phyloP scores from a whole-genome alignment of 106 monocot species.

The Dactylorhiza incarnata region DNA sequence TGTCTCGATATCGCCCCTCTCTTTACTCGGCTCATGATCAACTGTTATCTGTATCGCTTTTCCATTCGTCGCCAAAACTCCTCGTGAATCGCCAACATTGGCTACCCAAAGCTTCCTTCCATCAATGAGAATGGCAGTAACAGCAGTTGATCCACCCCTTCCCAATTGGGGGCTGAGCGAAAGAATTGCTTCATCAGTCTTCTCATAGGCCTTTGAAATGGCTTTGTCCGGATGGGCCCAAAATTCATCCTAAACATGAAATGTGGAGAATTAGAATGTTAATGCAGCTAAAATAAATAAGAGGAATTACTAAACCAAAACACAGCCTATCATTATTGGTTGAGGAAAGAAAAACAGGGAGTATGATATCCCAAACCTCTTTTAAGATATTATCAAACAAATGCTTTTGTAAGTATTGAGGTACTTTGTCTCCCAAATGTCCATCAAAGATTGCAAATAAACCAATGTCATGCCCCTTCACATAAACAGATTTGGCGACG shows the following conservation, averaged over 20 bases:
- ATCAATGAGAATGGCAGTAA: slow-evolving; percentile 73
- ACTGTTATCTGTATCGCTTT: slow-evolving; percentile 46
- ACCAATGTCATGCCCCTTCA: slow-evolving; percentile 52
- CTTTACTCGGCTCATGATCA: slow-evolving; percentile 74
- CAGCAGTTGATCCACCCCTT: slow-evolving; percentile 70
- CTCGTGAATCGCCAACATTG: slow-evolving; percentile 75
- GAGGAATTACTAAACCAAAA: neutral
- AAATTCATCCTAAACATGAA: slow-evolving; percentile 48
- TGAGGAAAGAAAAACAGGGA: neutral
- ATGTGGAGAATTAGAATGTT: neutral
- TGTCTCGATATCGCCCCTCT: slow-evolving; percentile 58
- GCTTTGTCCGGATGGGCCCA: slow-evolving; percentile 42
- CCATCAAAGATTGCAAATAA: slow-evolving; percentile 87
- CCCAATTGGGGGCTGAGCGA: slow-evolving; percentile 39
- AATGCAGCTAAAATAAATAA: neutral
- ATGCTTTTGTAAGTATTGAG: slow-evolving; percentile 67
- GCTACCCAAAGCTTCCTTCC: slow-evolving; percentile 57
- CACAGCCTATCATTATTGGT: neutral
- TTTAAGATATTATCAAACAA: slow-evolving; percentile 72
- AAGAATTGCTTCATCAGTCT: slow-evolving; percentile 56
- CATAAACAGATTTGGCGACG: slow-evolving; percentile 44
- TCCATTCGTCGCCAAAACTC: slow-evolving; percentile 43
- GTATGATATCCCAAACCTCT: slow-evolving; percentile 28
- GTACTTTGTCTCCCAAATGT: slow-evolving; percentile 69
- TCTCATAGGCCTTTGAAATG: slow-evolving; percentile 53